Base-by-base conservation (phyloP, 306 rosid species). In the Citrullus mucosospermus region DNA sequence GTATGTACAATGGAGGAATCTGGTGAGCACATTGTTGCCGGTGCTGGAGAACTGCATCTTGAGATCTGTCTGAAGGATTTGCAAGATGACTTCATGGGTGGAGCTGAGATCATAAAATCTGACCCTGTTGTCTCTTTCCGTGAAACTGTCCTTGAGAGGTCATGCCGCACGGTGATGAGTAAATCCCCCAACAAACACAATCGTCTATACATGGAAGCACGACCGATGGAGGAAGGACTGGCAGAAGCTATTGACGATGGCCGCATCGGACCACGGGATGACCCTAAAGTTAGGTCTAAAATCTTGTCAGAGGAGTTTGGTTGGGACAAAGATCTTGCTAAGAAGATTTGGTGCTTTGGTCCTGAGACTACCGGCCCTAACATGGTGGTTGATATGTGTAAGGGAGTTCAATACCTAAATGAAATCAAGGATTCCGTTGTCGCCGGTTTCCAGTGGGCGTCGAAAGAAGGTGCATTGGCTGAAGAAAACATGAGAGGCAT, bases 181-280 rank as follows among this genome's bases (percentile, higher is more conserved):
- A 94, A 94, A 72, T 94, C 98, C 1, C 97, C 97, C 16, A 92
- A 94, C 91, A 94, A 92, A 84, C 98, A 94, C 76, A 94, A 94
- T 83, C 87, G 97, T 34, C 82, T 94, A 17, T 94, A 94, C 88
- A 94, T 94, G 98, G 98, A 94, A 80, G 95, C 95, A 20, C 88
- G 92, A 0, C 95, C 95, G 4, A 0, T 81, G 87, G 96, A 92
- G 78, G 96, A 92, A 0, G 93, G 96, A 28, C 89, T 92, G 60
- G 84, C 93, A 0, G 96, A 92, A 84, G 97, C 96, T n/a, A 92
- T 92, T 83, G 97, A 92, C 54, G 96, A 90, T 0, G 97, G 97
- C 1, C 91, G 82, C 65, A 92, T 92, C 57, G 95, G 97, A 55
- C 97, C 97, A 75, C 86, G 95, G 55, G 97, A 92, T 78, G 97